Evolutionary conservation across 306 rosid species (phyloP), one percentile per base, ranked within the genome.

Genomic region (Phaseolus lunatus): DNA sequence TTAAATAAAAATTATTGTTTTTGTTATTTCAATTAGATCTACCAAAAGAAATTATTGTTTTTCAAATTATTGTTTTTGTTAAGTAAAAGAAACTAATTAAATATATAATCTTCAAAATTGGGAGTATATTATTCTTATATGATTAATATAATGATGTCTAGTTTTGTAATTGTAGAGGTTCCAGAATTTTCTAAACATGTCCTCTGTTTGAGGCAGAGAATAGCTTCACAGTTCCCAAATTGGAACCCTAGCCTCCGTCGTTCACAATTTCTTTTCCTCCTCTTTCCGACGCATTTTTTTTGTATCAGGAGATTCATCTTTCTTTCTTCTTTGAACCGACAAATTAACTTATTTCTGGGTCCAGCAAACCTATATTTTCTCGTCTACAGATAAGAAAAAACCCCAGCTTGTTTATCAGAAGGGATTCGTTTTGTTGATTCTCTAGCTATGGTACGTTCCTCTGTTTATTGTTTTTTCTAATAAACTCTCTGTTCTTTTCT

Each of bases 391-490:
- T 53, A 47, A 63, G 18, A 63, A 72, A 56, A 77, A 50, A 35
- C 52, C 50, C 37, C 44, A 77, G 29, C 75, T 62, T 72, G 56
- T 44, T 56, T n/a, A 23, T 23, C 50, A 18, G 10, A 29, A 61
- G 23, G 47, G 69, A 8, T 23, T 67, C 62, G 7, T 77, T 27
- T 72, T 63, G 35, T 18, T 68, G 44, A 58, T 81, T 78, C 22
- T 73, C 44, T n/a, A 73, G 75, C 78, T 24, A 85, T 85, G 88
- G 88, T 85, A 78, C 67, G 62, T 67, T 73, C 22, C 27, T 26
- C 15, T 24, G 10, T 39, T 10, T 67, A 26, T 49, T 2, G 15
- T 70, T 9, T 67, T 9, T 31, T 57, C 5, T 9, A n/a, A 35
- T 9, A 27, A 19, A 19, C 3, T 52, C 11, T 67, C 5, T 58